Base-by-base conservation (phyloP, 306 rosid species). In the Trifolium subterraneum region DNA sequence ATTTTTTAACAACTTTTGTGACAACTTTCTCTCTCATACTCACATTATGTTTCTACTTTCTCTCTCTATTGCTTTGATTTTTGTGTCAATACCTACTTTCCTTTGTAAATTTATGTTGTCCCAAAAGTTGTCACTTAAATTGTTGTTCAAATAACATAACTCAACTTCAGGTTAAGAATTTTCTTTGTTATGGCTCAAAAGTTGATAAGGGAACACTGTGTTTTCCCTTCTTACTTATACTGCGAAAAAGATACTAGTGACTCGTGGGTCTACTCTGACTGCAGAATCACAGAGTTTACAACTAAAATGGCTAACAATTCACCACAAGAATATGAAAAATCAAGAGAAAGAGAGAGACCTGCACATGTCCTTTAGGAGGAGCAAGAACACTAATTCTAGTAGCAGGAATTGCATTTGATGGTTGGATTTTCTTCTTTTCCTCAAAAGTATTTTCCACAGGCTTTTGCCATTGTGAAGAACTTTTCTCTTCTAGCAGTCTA, bases 351-450 rank as follows among this genome's bases (percentile, higher is more conserved):
- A 44, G 69, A 20, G 62, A 79, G 72, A 95, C 99, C 81, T 74
- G 90, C 51, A 87, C 97, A 66, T 92, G 84, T 72, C 87, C 99
- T 83, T 84, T 88, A 18, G 93, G 98, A 41, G 97, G 98, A 76
- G 84, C 84, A 41, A 95, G 90, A 79, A 92, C 73, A 73, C 80
- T 76, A 71, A 87, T 77, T 81, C 89, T 91, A 67, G 89, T 22
- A 63, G 86, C 86, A 62, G 89, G 87, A 64, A 71, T 79, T 73
- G 75, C 84, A 79, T 73, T 74, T 48, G 87, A 69, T 64, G 86
- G 80, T 71, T 80, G 92, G 68, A 73, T 41, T 72, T 72, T 87
- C 92, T 87, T 95, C 84, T 89, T 82, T 76, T 78, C 96, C 74
- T 87, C 92, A 73, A 50, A 81, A 9, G 75, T 78, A 78, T 86